Percentiles rank a stretch among this genome's conserved stretches.
These are phyloP conservation scores for Debaryomyces maramus DNA, from an alignment of 805 yeast species.

Conservation along the genomic window DNA sequence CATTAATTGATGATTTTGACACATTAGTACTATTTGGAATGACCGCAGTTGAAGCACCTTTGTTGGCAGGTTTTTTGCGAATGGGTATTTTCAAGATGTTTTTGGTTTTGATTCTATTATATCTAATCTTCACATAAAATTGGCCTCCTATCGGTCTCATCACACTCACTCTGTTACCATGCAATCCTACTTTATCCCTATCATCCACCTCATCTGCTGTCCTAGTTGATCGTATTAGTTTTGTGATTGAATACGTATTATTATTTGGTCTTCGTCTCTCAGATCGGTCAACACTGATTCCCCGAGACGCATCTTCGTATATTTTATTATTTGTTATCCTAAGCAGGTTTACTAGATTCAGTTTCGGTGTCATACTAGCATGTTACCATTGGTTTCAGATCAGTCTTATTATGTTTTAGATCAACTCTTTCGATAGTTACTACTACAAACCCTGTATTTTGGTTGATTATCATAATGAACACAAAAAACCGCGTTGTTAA, in stretches of 20 bases:
- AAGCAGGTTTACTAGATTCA: slow-evolving; percentile 25
- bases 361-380: slow-evolving; percentile 19
- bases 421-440: no score
- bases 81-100: not conserved
- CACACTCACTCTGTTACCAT: slow-evolving; percentile 1
- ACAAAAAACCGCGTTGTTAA: slow-evolving; percentile 1
- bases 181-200: not conserved
- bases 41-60: not conserved
- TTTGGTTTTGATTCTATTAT: slow-evolving; percentile 2
- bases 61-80: not conserved
- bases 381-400: slow-evolving; percentile 5
- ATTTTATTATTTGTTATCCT: slow-evolving; percentile 31
- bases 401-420: not conserved
- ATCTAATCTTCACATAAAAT: slow-evolving; percentile 6
- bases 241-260: slow-evolving; percentile 18
- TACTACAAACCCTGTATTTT: no score
- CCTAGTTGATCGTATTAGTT: slow-evolving; percentile 18
- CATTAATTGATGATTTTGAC: not conserved
- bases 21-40: not conserved
- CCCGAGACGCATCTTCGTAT: slow-evolving; percentile 21
- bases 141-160: not conserved
- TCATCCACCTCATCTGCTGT: slow-evolving; percentile 1
- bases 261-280: slow-evolving; percentile 17
- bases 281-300: slow-evolving; percentile 21
- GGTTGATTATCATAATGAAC: not conserved